Evolutionary conservation across 2,329 filamentous ascomycete species (phyloP).

Genomic region (Aspergillus fumigatus): DNA sequence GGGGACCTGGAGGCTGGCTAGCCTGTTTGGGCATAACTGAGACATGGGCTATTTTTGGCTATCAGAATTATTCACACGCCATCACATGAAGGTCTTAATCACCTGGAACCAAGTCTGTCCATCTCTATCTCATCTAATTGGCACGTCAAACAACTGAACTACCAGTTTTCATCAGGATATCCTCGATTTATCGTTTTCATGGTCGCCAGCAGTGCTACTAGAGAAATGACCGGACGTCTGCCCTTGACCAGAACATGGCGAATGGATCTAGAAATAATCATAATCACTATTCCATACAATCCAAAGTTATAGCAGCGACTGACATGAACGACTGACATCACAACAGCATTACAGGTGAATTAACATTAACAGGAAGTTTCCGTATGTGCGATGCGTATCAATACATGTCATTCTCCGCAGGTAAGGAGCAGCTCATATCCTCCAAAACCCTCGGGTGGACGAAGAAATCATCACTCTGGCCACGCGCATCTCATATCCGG

Average conservation of each 20-base stretch:
- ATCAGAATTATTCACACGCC: conserved; percentile 3
- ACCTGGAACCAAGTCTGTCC: background rate
- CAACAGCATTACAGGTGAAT: background rate
- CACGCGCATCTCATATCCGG: conserved; percentile 12
- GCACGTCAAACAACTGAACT: background rate
- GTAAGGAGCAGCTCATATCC: background rate
- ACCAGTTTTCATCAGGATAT: background rate
- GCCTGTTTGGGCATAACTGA: conserved; percentile 10
- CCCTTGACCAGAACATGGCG: background rate
- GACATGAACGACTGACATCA: background rate
- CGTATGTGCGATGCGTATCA: background rate
- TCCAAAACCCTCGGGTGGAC: background rate
- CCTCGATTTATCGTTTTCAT: background rate
- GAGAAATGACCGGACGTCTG: background rate
- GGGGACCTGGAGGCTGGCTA: background rate
- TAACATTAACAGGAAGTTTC: background rate
- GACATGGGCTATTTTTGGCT: conserved; percentile 23
- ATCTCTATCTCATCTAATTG: background rate
- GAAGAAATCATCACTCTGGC: background rate
- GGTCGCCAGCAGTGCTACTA: background rate
- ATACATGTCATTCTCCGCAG: background rate
- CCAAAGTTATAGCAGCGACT: background rate
- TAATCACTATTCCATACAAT: background rate
- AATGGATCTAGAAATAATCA: background rate
- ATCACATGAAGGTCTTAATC: background rate